Evolutionary conservation across 768 basidiomycete genomes (phyloP).

Genomic region (Sarcomyxa edulis): DNA sequence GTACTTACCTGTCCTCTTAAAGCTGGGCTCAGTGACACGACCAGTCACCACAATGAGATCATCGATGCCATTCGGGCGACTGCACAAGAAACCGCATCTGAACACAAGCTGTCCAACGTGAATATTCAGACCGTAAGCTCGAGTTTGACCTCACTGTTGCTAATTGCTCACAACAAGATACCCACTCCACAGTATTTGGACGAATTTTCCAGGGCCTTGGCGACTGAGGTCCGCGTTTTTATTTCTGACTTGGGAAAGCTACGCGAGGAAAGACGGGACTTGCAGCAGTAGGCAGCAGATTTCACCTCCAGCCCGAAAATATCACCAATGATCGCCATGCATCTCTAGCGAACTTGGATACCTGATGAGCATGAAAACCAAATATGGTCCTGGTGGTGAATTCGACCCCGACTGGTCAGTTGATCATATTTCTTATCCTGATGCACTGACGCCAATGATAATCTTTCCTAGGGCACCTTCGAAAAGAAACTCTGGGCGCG

Average conservation of each 20-base stretch:
- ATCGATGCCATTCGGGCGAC: slow-evolving; percentile 64
- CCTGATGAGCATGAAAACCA: slow-evolving; percentile 63
- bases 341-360: slow-evolving; percentile 69
- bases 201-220: slow-evolving; percentile 81
- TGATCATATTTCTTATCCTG: too few relatives aligned
- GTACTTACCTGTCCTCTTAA: too few relatives aligned
- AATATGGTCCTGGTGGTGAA: slow-evolving; percentile 79
- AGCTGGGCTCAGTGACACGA: slow-evolving; percentile 69
- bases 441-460: too few relatives aligned
- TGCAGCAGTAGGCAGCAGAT: slow-evolving; percentile 67
- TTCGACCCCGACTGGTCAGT: slow-evolving; percentile 88
- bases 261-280: slow-evolving; percentile 68
- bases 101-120: slow-evolving; percentile 80
- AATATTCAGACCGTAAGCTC: too few relatives aligned
- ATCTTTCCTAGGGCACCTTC: too few relatives aligned
- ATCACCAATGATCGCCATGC: background rate
- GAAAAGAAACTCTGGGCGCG: slow-evolving; percentile 33
- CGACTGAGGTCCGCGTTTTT: slow-evolving; percentile 78
- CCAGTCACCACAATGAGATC: slow-evolving; percentile 60
- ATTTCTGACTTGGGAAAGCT: slow-evolving; percentile 80
- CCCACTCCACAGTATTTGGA: slow-evolving; percentile 62
- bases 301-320: background rate
- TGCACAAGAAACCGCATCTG: too few relatives aligned
- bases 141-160: slow-evolving; percentile 19
- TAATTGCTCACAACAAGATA: background rate